These are phyloP conservation scores for Atkinsonella texensis DNA, from an alignment of 2,329 filamentous ascomycete species.

Conservation along the genomic window DNA sequence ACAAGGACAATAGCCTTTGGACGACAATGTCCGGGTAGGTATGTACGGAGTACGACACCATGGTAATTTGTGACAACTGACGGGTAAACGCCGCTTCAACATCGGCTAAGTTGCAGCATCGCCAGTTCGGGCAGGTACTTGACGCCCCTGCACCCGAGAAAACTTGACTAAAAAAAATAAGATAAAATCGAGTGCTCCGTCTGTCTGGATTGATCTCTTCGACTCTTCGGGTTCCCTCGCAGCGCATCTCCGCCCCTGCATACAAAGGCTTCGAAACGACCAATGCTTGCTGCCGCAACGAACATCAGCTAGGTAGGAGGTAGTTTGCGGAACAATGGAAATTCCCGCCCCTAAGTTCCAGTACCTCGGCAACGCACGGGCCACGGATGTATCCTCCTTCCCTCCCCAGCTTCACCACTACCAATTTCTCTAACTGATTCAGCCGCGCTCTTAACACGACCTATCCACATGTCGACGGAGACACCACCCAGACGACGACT, in stretches of 20 bases:
- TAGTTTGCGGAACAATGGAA: conserved; percentile 8
- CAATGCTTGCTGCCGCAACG: neutral
- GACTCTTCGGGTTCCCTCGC: too few relatives aligned
- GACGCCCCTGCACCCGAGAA: neutral
- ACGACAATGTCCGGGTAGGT: too few relatives aligned
- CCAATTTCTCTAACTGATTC: conserved; percentile 27
- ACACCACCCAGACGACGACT: conserved; percentile 7
- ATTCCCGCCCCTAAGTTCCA: conserved; percentile 4
- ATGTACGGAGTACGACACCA: too few relatives aligned
- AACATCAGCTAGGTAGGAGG: neutral
- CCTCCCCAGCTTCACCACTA: conserved; percentile 22
- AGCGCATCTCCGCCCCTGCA: too few relatives aligned
- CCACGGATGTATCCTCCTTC: conserved; percentile 12
- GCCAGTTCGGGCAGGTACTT: neutral
- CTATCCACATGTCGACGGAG: conserved; percentile 13
- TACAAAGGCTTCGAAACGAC: too few relatives aligned
- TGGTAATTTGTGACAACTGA: neutral
- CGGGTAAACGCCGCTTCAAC: conserved; percentile 19
- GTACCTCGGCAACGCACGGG: conserved; percentile 14
- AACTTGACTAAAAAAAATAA: neutral
- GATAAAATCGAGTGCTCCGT: too few relatives aligned
- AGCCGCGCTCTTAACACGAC: conserved; percentile 24
- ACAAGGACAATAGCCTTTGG: too few relatives aligned
- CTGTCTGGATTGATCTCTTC: too few relatives aligned
- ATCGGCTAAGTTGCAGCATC: conserved; percentile 18